phyloP scores from a whole-genome alignment of 2,329 filamentous ascomycete genomes.

The Pestalotiopsis sp. region DNA sequence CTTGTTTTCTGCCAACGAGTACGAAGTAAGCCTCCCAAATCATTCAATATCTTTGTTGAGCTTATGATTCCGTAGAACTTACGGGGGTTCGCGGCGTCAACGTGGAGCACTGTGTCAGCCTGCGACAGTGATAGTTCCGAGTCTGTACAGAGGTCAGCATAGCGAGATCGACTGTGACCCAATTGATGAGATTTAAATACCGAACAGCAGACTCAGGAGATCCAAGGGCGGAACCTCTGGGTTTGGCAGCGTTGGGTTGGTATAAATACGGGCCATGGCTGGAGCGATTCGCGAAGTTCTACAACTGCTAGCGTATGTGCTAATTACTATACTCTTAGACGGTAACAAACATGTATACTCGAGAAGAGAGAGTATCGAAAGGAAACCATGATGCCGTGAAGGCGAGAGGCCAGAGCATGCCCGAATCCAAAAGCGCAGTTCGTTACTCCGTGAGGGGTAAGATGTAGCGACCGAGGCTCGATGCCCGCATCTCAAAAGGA shows the following conservation, averaged over 20 bases:
- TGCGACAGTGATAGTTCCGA: slow-evolving; percentile 17
- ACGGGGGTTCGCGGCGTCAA: slow-evolving; percentile 35
- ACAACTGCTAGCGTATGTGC: background rate
- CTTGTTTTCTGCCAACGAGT: slow-evolving; percentile 39
- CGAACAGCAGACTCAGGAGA: slow-evolving; percentile 13
- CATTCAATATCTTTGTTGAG: background rate
- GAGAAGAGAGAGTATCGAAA: background rate
- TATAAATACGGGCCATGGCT: slow-evolving; percentile 20
- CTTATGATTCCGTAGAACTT: background rate
- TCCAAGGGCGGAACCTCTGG: slow-evolving; percentile 11
- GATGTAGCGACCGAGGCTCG: background rate
- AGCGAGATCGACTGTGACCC: too few relatives aligned
- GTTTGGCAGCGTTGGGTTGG: slow-evolving; percentile 1
- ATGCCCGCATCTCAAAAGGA: background rate
- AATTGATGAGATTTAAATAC: slow-evolving; percentile 16
- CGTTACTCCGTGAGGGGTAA: background rate
- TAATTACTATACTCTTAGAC: background rate
- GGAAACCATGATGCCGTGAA: background rate
- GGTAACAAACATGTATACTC: background rate
- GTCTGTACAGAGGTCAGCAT: slow-evolving; percentile 15
- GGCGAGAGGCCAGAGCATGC: background rate
- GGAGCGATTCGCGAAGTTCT: background rate
- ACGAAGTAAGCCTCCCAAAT: slow-evolving; percentile 1
- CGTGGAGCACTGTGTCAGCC: slow-evolving; percentile 46
- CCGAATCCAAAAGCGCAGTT: background rate